Evolutionary conservation across 768 basidiomycete species (phyloP).

Genomic region (Daedaleopsis sinensis): DNA sequence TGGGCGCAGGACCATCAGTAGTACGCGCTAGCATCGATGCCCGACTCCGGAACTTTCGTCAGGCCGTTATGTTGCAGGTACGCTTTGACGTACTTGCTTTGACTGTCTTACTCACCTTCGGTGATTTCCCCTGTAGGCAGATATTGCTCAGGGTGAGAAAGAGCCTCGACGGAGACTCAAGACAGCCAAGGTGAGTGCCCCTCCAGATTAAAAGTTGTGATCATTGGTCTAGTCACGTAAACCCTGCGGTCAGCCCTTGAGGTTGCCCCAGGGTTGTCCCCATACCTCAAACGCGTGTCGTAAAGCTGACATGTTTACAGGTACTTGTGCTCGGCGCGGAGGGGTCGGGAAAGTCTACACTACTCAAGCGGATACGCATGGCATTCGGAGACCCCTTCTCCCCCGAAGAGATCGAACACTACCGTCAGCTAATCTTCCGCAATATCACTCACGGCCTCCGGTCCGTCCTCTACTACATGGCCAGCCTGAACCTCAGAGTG

Average conservation of each 20-base stretch:
- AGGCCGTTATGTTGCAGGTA: background rate
- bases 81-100: too few species aligned
- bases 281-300: too few species aligned
- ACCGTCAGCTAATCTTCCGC: slow-evolving; percentile 88
- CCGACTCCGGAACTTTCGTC: background rate
- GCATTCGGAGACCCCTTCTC: slow-evolving; percentile 88
- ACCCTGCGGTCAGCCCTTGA: too few species aligned
- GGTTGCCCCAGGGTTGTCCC: too few species aligned
- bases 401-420: slow-evolving; percentile 78
- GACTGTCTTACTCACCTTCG: too few species aligned
- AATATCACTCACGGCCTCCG: slow-evolving; percentile 87
- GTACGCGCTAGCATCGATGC: background rate
- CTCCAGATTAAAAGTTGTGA: too few species aligned
- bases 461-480: slow-evolving; percentile 83
- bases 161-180: too few species aligned
- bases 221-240: too few species aligned
- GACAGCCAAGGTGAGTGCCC: too few species aligned
- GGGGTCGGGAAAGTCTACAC: slow-evolving; percentile 92
- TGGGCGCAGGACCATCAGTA: background rate
- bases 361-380: slow-evolving; percentile 96
- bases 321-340: slow-evolving; percentile 90
- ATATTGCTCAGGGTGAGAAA: too few species aligned
- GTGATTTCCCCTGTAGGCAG: too few species aligned
- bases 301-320: slow-evolving; percentile 36
- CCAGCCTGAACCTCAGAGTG: slow-evolving; percentile 80